Conservation (phyloP, 78 protist species). For the Isochrysis galbana region DNA sequence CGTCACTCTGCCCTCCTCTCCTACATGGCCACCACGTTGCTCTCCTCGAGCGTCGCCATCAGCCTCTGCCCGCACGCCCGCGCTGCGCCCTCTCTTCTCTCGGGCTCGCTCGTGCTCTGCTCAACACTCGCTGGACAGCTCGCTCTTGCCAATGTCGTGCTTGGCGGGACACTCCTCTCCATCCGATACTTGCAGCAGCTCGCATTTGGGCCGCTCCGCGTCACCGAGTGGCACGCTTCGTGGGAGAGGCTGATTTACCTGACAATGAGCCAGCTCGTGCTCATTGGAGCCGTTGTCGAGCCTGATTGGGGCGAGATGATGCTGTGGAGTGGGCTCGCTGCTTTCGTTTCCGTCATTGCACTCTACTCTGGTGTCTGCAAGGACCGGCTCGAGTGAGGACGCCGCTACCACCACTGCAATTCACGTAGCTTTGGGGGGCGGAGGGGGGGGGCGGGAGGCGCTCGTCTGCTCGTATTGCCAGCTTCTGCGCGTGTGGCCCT, state of each 20-base stretch:
- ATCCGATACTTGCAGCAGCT: neutral
- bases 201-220: neutral
- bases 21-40: no score
- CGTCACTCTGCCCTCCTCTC: no score
- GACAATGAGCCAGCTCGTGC: neutral
- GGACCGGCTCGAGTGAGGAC: conserved; percentile 10
- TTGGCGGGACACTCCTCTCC: no score
- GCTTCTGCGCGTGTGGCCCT: no score
- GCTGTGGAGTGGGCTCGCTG: neutral
- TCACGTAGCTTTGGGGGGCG: neutral
- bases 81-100: no score
- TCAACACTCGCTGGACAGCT: no score
- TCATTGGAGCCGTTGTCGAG: neutral
- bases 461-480: no score
- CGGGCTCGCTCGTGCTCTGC: no score
- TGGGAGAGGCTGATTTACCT: neutral
- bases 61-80: no score
- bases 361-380: neutral
- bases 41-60: no score
- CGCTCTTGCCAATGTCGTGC: no score
- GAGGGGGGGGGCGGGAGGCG: no score
- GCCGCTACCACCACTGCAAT: neutral
- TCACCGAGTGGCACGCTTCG: neutral
- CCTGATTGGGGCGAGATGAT: neutral
- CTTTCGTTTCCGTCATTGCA: neutral